Conservation (phyloP, 176 grass and related monocot species). For the Carex littledalei region DNA sequence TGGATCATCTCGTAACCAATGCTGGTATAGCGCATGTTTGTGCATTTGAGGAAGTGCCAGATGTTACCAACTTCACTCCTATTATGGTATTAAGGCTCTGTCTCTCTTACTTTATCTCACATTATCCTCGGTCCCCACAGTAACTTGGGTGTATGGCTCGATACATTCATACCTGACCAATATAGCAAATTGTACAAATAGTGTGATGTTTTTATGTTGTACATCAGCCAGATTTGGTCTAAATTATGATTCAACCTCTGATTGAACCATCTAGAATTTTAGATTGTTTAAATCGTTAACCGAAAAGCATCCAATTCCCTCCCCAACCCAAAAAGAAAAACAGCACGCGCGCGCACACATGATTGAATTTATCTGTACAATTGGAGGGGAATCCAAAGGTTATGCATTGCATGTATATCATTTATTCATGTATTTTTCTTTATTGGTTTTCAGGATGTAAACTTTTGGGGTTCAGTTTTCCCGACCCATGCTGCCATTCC, state of each 20-base stretch:
- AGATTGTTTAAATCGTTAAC: not conserved
- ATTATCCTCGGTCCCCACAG: too few relatives aligned
- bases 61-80: constrained; percentile 44
- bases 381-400: not conserved
- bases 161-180: not conserved
- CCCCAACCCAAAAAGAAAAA: not conserved
- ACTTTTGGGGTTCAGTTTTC: constrained; percentile 61
- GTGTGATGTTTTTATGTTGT: not conserved
- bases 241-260: not conserved
- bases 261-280: not conserved
- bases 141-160: not conserved
- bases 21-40: constrained; percentile 37
- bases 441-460: constrained; percentile 30
- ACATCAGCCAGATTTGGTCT: not conserved
- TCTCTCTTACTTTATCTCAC: not conserved
- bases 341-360: not conserved
- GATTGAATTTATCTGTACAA: not conserved
- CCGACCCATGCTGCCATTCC: constrained; percentile 49
- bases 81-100: constrained; percentile 26
- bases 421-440: not conserved
- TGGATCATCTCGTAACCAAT: constrained; percentile 74
- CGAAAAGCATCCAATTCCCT: not conserved
- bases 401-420: not conserved
- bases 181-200: not conserved
- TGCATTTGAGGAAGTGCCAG: constrained; percentile 44